Evolutionary conservation across 345 rosid species (phyloP), one percentile per base, ranked within the genome.

Genomic region (Ceriops tagal): DNA sequence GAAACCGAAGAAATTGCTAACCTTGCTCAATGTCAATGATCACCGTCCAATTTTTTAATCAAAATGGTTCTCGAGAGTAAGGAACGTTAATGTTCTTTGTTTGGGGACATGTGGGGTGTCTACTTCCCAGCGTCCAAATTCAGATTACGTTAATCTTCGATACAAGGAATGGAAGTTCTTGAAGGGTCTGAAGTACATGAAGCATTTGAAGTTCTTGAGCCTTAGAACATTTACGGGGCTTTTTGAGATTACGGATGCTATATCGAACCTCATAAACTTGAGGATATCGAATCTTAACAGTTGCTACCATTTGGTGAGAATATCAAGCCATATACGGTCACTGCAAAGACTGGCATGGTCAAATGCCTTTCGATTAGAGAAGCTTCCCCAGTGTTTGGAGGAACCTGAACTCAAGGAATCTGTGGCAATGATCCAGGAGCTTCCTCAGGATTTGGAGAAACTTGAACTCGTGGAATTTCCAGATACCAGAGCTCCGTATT

Each of bases 241-340:
- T 85, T 15, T 13, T 79, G 79, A 0, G 27, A 47, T 19, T 71
- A 78, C 81, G 0, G 20, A 52, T 19, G 69, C 57, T 39, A 35
- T 79, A 8, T 65, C 80, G 32, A 73, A 71, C 68, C 86, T 81
- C 4, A 34, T 3, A 8, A 67, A 64, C 9, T 77, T 87, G 78
- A 78, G 62, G 47, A 71, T 85, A 70, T 80, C 87, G 71, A 86
- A 89, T 75, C 86, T 89, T 6, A 84, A 82, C 31, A 84, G 82
- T 24, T 87, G 95, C 73, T 70, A 74, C 72, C 74, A 74, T 60
- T 68, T 89, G 21, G 85, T 83, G 20, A 84, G 79, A 35, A 84
- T 89, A 64, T 87, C 95, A 8, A 68, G 77, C 0, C 64, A 62
- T 31, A 77, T 89, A 70, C 79, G 74, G 20, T 57, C 69, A 5